Base-by-base conservation (phyloP, 2,329 filamentous ascomycete genomes). In the Paraphoma chrysanthemicola region DNA sequence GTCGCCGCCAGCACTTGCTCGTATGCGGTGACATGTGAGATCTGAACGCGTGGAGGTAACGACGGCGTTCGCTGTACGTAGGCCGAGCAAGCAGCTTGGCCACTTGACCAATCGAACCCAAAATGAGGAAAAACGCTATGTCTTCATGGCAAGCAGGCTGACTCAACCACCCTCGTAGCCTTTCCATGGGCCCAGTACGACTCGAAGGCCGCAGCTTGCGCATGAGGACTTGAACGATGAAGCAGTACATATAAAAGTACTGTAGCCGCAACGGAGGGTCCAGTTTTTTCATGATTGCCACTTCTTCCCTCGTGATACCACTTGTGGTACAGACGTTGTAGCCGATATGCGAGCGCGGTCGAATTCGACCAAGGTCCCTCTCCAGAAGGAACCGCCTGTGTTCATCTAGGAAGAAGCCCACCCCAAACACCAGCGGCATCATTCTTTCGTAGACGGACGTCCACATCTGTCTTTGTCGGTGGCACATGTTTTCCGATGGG, bases 171-270 rank as follows among this genome's bases (percentile, higher is more conserved):
- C 71, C 72, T 47, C 72, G 59, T 18, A 73, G 63, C 50, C 66
- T 71, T 46, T 71, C 70, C 3, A 75, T 64, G 1, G 68, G 68
- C 16, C 70, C 68, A 11, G 68, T 63, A 43, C 67, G 68, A 42
- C 64, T 67, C 1, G 69, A 66, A 41, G 73, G 70, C 6, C 70
- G 70, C 53, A 75, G 56, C 57, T 72, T 74, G 18, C 68, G 63
- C 48, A 63, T 63, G 46, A 76, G 53, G 7, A 74, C 71, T 59
- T 74, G 72, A 44, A 77, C 54, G 17, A 76, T 68, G 57, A 77
- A 75, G 65, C 67, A 72, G 58, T 75, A 76, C 70, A 73, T 75
- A 63, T 72, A 74, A 53, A 70, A 75, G 59, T 70, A 77, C 53
- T 74, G 72, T 51, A 76, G 47, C n/a, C 73, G 68, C 54, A 75